Evolutionary conservation across 2,329 filamentous ascomycete species (phyloP).

Genomic region (Nectriaceae sp.): DNA sequence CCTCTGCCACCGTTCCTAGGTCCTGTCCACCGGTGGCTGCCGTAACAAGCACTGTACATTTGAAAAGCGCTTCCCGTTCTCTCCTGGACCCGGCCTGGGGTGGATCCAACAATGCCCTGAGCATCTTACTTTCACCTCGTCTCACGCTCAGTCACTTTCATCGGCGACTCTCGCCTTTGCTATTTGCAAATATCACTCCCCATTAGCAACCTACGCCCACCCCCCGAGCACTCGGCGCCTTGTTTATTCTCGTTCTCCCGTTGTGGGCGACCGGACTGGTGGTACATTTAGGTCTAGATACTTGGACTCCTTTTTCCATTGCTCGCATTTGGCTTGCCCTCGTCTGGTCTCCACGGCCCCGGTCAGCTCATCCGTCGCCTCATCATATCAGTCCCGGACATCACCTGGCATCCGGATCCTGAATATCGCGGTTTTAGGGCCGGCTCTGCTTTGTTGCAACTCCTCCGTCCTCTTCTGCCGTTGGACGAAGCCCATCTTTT

Average conservation of each 20-base stretch:
- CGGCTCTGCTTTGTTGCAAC: slow-evolving; percentile 7
- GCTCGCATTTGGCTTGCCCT: slow-evolving; percentile 21
- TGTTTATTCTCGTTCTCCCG: slow-evolving; percentile 14
- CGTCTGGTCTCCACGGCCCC: slow-evolving; percentile 11
- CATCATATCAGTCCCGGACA: slow-evolving; percentile 23
- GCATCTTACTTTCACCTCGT: not conserved
- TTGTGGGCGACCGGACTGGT: slow-evolving; percentile 19
- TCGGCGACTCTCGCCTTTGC: slow-evolving; percentile 11
- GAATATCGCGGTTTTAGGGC: slow-evolving; percentile 16
- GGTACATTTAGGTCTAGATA: slow-evolving; percentile 24
- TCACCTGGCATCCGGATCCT: slow-evolving; percentile 25
- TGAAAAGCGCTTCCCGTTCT: slow-evolving; percentile 9
- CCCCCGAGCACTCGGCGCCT: too few relatives aligned
- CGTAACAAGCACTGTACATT: slow-evolving; percentile 10
- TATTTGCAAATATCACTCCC: not conserved
- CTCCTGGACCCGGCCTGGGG: slow-evolving; percentile 23
- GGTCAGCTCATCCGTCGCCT: slow-evolving; percentile 27
- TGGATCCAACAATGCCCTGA: slow-evolving; percentile 19
- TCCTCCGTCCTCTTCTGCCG: slow-evolving; percentile 11
- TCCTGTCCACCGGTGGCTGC: slow-evolving; percentile 22
- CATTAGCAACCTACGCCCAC: not conserved
- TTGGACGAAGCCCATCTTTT: slow-evolving; percentile 19
- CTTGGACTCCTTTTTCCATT: slow-evolving; percentile 10
- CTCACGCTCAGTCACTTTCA: not conserved
- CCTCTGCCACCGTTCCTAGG: not conserved